phyloP scores from a whole-genome alignment of 192 early-diverging fungal genomes.

The Linnemannia elongata region DNA sequence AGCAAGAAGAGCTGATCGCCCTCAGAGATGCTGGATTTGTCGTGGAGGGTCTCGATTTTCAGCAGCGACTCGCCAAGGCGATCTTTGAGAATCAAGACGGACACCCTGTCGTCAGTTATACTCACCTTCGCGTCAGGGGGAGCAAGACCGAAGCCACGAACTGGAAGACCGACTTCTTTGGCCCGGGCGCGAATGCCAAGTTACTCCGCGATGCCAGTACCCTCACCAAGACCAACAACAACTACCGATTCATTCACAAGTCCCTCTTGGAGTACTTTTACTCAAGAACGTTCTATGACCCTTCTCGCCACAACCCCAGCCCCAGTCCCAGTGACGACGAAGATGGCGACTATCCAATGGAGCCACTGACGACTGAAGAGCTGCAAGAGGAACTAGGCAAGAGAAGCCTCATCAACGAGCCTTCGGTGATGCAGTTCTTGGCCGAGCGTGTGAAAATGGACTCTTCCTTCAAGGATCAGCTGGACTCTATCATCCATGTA shows the following conservation, averaged over 20 bases:
- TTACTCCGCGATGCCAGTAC: conserved; percentile 8
- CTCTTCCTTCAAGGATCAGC: not conserved
- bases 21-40: not conserved
- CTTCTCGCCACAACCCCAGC: not conserved
- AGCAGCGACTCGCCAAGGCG: not conserved
- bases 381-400: not conserved
- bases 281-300: conserved; percentile 3
- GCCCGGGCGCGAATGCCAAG: not conserved
- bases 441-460: not conserved
- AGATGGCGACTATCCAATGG: not conserved
- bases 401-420: not conserved
- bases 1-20: not conserved
- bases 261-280: conserved; percentile 20
- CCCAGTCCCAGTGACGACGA: not conserved
- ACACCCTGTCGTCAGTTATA: not conserved
- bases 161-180: conserved; percentile 7
- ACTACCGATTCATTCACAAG: conserved; percentile 14
- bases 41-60: not conserved
- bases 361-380: not conserved
- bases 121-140: not conserved
- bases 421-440: conserved; percentile 9
- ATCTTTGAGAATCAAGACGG: not conserved
- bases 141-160: too few species aligned
- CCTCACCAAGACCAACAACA: not conserved
- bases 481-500: not conserved